Percentiles rank a stretch among this genome's conserved stretches.
These are phyloP conservation scores for Vigna angularis DNA, from an alignment of 306 rosid species.

Conservation along the genomic window DNA sequence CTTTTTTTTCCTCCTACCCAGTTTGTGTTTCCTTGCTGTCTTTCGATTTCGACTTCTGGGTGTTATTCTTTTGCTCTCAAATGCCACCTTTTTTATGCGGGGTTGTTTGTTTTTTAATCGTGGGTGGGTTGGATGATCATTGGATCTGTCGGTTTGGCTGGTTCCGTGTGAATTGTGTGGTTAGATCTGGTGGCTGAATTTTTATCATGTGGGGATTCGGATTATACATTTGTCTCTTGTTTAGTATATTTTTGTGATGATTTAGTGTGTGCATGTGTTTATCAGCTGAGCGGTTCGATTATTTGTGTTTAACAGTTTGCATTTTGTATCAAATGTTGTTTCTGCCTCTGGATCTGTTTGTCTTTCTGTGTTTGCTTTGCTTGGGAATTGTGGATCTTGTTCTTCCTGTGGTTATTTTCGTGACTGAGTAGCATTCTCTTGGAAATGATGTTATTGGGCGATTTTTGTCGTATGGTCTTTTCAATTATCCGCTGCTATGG, in stretches of 20 bases:
- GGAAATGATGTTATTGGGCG: too few relatives aligned
- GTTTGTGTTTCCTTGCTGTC: background rate
- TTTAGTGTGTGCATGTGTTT: slow-evolving; percentile 16
- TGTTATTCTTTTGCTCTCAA: background rate
- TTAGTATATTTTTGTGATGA: background rate
- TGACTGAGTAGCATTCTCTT: slow-evolving; percentile 5
- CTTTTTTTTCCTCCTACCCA: slow-evolving; percentile 16
- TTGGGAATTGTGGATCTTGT: slow-evolving; percentile 51
- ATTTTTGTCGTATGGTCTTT: background rate
- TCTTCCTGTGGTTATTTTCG: background rate
- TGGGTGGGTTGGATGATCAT: background rate
- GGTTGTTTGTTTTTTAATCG: slow-evolving; percentile 27
- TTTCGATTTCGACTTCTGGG: slow-evolving; percentile 32
- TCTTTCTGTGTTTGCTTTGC: background rate
- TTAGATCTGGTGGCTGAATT: slow-evolving; percentile 53
- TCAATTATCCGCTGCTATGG: slow-evolving; percentile 11
- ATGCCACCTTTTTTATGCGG: background rate
- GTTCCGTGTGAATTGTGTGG: slow-evolving; percentile 15
- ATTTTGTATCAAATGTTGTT: background rate
- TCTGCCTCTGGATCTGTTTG: slow-evolving; percentile 35
- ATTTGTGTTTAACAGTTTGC: slow-evolving; percentile 5
- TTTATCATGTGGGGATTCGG: background rate
- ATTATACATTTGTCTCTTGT: slow-evolving; percentile 31
- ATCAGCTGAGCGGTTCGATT: slow-evolving; percentile 15
- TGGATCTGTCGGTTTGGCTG: slow-evolving; percentile 50